phyloP scores from a whole-genome alignment of 2,329 filamentous ascomycete genomes.

The Phaeoacremonium minimum region DNA sequence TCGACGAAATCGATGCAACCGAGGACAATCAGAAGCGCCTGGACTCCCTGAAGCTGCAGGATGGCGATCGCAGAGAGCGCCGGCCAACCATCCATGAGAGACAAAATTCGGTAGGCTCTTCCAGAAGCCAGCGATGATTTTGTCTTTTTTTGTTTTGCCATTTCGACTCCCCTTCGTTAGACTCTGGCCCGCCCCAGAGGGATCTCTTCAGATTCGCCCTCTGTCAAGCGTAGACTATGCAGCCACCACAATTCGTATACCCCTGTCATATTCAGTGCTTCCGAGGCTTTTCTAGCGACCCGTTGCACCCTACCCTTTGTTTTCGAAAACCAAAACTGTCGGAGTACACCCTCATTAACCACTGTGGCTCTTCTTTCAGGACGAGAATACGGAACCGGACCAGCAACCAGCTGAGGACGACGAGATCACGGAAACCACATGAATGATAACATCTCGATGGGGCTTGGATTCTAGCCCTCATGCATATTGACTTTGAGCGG shows the following conservation, averaged over 20 bases:
- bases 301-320: too few species aligned
- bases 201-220: too few species aligned
- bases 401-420: not conserved
- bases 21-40: slow-evolving; percentile 84
- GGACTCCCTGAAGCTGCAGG: slow-evolving; percentile 85
- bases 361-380: not conserved
- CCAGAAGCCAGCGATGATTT: slow-evolving; percentile 44
- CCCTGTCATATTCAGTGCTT: too few species aligned
- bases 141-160: slow-evolving; percentile 7
- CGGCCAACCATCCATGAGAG: slow-evolving; percentile 52
- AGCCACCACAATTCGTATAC: not conserved
- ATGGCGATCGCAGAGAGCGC: slow-evolving; percentile 61
- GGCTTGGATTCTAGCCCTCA: too few species aligned
- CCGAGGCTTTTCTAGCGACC: too few species aligned
- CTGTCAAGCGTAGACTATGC: too few species aligned
- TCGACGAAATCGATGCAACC: slow-evolving; percentile 75
- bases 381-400: not conserved
- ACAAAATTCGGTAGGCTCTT: slow-evolving; percentile 54
- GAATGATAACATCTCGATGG: not conserved
- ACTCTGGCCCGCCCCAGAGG: too few species aligned
- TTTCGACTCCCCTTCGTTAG: too few species aligned
- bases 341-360: slow-evolving; percentile 14
- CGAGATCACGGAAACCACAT: not conserved
- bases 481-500: too few species aligned
- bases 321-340: too few species aligned